These are phyloP conservation scores for Torulaspora gathmanii DNA, from an alignment of 805 yeast genomes.

Conservation along the genomic window DNA sequence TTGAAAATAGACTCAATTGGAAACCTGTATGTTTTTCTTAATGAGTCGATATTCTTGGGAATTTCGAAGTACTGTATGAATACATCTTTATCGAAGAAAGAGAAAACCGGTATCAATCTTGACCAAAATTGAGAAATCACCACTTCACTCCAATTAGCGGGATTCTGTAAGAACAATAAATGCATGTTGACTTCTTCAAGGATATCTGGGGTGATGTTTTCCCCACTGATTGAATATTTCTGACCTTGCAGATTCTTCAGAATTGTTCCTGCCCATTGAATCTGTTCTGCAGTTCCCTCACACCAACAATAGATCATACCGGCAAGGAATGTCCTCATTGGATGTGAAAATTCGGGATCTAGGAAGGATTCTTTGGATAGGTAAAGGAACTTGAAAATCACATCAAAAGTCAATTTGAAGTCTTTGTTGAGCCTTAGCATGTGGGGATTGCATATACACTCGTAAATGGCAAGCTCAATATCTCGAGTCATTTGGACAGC, in stretches of 20 bases:
- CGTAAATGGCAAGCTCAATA: constrained; percentile 37
- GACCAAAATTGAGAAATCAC: constrained; percentile 33
- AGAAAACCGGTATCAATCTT: constrained; percentile 30
- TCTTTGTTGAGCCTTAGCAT: constrained; percentile 40
- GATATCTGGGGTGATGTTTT: constrained; percentile 37
- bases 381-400: constrained; percentile 34
- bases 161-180: constrained; percentile 50
- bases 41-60: constrained; percentile 32
- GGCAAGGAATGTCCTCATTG: constrained; percentile 37
- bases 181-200: constrained; percentile 54
- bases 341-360: constrained; percentile 12
- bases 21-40: constrained; percentile 28
- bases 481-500: constrained; percentile 21
- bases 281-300: constrained; percentile 47
- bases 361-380: constrained; percentile 31
- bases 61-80: constrained; percentile 27
- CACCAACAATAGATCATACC: constrained; percentile 52
- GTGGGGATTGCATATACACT: constrained; percentile 50
- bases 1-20: constrained; percentile 34
- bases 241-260: constrained; percentile 23
- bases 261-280: constrained; percentile 44
- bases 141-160: constrained; percentile 41
- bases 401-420: constrained; percentile 39
- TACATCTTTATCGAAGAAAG: constrained; percentile 26
- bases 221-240: constrained; percentile 9